Percentiles rank a stretch among this genome's conserved stretches.
phyloP scores from a whole-genome alignment of 2,329 filamentous ascomycete species.

The Aspergillus quadricinctus region DNA sequence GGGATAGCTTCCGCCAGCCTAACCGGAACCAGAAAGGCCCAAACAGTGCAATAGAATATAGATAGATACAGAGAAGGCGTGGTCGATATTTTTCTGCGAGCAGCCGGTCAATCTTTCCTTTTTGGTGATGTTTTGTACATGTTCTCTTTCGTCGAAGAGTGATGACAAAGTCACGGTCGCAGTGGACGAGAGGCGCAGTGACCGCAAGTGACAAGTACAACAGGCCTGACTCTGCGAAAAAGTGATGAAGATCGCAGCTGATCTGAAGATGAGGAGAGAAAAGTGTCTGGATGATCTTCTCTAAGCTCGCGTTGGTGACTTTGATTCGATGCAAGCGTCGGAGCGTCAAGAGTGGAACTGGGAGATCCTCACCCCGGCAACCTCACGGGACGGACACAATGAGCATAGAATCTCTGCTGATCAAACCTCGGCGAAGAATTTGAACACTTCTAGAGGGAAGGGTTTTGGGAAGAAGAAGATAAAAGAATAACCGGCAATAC shows the following conservation, averaged over 20 bases:
- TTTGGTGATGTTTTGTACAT: background rate
- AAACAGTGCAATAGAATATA: background rate
- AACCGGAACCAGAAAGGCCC: background rate
- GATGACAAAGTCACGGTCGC: background rate
- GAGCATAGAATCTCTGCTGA: background rate
- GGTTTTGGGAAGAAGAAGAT: background rate
- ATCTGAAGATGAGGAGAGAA: background rate
- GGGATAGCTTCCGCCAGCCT: background rate
- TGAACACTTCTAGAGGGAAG: background rate
- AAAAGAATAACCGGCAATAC: background rate
- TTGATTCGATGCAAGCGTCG: background rate
- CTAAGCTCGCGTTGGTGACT: background rate
- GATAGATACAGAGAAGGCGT: background rate
- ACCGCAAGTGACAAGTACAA: background rate
- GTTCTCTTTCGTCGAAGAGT: background rate
- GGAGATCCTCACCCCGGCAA: background rate
- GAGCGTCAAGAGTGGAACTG: background rate
- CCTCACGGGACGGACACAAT: background rate
- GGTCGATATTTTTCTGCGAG: background rate
- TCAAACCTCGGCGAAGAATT: background rate
- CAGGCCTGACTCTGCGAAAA: background rate
- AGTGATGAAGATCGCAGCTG: background rate
- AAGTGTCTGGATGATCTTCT: background rate
- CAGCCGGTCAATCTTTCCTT: background rate
- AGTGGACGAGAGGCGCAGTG: background rate